Base-by-base conservation (phyloP, 106 monocot species). In the Alisma plantagoaquatica region DNA sequence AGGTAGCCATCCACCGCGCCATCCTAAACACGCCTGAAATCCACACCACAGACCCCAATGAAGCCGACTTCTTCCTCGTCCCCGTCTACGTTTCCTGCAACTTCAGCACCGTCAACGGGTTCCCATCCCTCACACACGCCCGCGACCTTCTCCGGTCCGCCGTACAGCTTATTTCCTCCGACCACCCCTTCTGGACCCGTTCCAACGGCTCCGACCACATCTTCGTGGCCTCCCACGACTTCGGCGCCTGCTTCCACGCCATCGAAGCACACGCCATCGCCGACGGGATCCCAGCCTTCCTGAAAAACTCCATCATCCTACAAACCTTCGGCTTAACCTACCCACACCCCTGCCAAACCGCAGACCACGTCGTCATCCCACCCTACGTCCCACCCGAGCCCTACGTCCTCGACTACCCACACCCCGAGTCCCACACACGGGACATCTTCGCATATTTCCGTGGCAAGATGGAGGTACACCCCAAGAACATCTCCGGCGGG, bases 51-150 rank as follows among this genome's bases (percentile, higher is more conserved):
- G 53, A 75, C 48, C 81, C 85, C 1, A 2, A 31, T 14, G 70
- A 67, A 3, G 85, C 91, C 23, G 70, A 86, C 62, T 68, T 78
- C 62, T 86, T 92, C 78, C 73, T 82, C 62, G 75, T 86, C 56
- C 85, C 91, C 22, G 85, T 82, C 47, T 92, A 92, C 64, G 85
- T 92, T 43, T 81, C 91, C 60, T 92, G 91, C 81, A 86, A 92
- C 65, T 92, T 92, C 72, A 70, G 69, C 56, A 86, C 85, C 18
- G 4, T 46, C 27, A 92, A 81, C 33, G 91, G 85, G 8, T 81
- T 86, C 75, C 85, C 91, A 29, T 66, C 78, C 5, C 72, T 86
- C 23, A 28, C 53, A 31, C 91, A 85, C 54, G 91, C 85, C 2
- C 68, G 75, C 12, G 49, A 63, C 2, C 61, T 82, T 7, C 65